Evolutionary conservation across 176 grass and related monocot genomes (phyloP).

Genomic region (Oryza officinalis): DNA sequence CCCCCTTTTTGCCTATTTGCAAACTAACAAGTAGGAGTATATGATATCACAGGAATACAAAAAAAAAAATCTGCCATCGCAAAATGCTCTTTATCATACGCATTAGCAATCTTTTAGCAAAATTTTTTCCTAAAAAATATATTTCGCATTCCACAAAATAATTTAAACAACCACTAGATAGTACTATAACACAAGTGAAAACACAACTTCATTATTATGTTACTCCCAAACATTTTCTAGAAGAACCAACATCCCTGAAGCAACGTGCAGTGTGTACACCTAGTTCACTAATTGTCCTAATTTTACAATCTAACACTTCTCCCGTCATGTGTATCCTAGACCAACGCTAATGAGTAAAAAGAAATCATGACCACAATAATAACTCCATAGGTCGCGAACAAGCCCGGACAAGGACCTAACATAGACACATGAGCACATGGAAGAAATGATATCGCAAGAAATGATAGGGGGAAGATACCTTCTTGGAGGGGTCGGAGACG

Average conservation of each 20-base stretch:
- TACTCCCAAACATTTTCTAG: not conserved
- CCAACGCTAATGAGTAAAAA: not conserved
- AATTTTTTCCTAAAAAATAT: not conserved
- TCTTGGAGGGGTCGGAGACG: constrained; percentile 51
- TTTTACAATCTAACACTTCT: not conserved
- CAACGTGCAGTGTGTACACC: not conserved
- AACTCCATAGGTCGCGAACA: not conserved
- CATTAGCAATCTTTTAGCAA: not conserved
- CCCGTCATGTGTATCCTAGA: not conserved
- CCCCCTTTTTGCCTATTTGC: not conserved
- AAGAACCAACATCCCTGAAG: not conserved
- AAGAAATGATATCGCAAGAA: not conserved
- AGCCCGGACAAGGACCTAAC: not conserved
- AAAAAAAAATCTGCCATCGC: not conserved
- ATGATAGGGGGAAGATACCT: constrained; percentile 34
- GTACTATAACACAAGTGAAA: not conserved
- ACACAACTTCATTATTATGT: not conserved
- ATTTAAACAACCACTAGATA: not conserved
- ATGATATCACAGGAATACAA: not conserved
- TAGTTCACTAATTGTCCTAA: not conserved
- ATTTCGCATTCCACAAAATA: not conserved
- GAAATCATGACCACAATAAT: not conserved
- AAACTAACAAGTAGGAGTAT: not conserved
- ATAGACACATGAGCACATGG: not conserved
- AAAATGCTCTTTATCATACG: not conserved